Percentiles rank a stretch among this genome's conserved stretches.
Evolutionary conservation across 2,329 filamentous ascomycete species (phyloP).

Genomic region (Cladosporium sp.): DNA sequence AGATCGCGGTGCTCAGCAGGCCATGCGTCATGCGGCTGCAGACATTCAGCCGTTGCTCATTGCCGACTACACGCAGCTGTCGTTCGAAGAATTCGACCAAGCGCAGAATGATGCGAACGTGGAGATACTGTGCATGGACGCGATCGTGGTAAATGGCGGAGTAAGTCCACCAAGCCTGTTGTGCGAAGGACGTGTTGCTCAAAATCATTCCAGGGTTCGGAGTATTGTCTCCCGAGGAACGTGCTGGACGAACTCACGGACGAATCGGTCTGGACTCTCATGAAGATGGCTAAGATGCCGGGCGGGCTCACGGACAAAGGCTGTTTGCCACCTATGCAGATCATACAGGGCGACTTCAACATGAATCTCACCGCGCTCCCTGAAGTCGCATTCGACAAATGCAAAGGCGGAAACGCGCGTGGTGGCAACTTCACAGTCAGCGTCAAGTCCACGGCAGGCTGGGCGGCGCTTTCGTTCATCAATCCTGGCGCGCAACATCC

Average conservation of each 20-base stretch:
- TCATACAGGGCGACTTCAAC: conserved; percentile 43
- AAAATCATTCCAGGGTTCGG: conserved; percentile 31
- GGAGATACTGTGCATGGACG: conserved; percentile 60
- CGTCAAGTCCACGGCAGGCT: conserved; percentile 26
- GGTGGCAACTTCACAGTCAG: conserved; percentile 49
- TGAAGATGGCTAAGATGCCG: conserved; percentile 27
- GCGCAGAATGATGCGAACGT: conserved; percentile 49
- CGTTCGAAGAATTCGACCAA: conserved; percentile 52
- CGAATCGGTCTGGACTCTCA: conserved; percentile 34
- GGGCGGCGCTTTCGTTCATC: neutral
- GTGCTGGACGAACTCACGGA: conserved; percentile 47
- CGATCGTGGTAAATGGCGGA: conserved; percentile 61
- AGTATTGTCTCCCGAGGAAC: conserved; percentile 53
- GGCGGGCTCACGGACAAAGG: conserved; percentile 37
- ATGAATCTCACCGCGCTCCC: conserved; percentile 35
- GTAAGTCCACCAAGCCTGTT: neutral
- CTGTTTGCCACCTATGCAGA: conserved; percentile 39
- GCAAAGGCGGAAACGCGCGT: conserved; percentile 49
- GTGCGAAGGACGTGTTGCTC: neutral
- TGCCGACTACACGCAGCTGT: conserved; percentile 59
- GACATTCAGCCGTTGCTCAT: conserved; percentile 54
- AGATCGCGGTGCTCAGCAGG: conserved; percentile 41
- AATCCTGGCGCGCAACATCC: neutral
- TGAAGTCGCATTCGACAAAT: conserved; percentile 40
- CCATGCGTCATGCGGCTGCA: conserved; percentile 54